Evolutionary conservation across 495 filamentous ascomycete species (phyloP), one percentile per base, ranked within the genome.

Genomic region (Talaromyces proteolyticus): DNA sequence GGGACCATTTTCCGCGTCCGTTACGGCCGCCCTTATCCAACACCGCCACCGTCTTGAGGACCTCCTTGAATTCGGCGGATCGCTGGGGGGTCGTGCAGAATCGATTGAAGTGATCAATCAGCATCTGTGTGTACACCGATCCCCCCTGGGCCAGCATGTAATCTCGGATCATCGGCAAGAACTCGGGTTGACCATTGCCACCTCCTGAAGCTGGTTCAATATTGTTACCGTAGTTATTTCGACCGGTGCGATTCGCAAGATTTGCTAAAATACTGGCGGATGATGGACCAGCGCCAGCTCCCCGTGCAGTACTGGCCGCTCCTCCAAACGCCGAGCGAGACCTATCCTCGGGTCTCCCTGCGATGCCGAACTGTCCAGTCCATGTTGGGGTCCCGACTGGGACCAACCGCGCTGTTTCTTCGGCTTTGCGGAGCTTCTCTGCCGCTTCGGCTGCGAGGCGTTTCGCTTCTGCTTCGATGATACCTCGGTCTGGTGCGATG

Each of bases 301-400:
- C 67, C 22, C 69, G 57, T 0, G 65, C 59, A 0, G 61, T 59
- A 54, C 67, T 67, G 36, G 66, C 53, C 17, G 62, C 47, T 39
- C 58, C 53, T 29, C 55, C 54, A 44, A 58, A 55, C 18, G 60
- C 22, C 10, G 38, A 49, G 10, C 51, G 60, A 12, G 26, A 17
- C 20, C 53, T 36, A 22, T 56, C 60, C 50, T 69, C 54, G 2
- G 75, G 74, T 26, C 74, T 72, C 1, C 92, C 92, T 3, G 81
- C 85, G 25, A 82, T 72, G 6, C 93, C 93, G 39, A 85, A 78
- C 49, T 81, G 74, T 8, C 93, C 93, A 0, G 93, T 98, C 93
- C 93, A 98, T 2, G 93, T 97, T 12, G 92, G 87, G 0, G 86
- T 87, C 34, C 92, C 93, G 42, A 92, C 82, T 0, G 86, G 86